Evolutionary conservation across 1,139 yeast genomes (phyloP).

Genomic region (Candida sojae): DNA sequence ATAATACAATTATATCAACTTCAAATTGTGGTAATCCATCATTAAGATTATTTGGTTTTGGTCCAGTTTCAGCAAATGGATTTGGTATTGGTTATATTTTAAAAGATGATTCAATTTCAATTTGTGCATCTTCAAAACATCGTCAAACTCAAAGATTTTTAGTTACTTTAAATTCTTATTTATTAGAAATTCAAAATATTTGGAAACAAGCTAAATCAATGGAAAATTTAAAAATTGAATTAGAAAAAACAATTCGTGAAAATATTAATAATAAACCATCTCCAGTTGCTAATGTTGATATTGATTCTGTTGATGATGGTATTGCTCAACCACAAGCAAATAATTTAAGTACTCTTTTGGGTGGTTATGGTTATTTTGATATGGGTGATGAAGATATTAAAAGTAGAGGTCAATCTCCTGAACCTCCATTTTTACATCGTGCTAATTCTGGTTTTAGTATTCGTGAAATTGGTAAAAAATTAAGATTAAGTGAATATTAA

Average conservation of each 20-base stretch:
- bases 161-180: slow-evolving; percentile 69
- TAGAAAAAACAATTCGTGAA: neutral
- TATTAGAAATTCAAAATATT: slow-evolving; percentile 59
- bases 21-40: slow-evolving; percentile 78
- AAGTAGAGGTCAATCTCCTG: slow-evolving; percentile 72
- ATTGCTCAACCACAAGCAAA: slow-evolving; percentile 17
- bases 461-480: slow-evolving; percentile 70
- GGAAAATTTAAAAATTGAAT: slow-evolving; percentile 6
- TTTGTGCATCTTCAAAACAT: slow-evolving; percentile 88
- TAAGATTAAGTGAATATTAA: slow-evolving; percentile 75
- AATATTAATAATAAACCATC: neutral
- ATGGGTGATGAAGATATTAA: slow-evolving; percentile 71
- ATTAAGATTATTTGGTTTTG: slow-evolving; percentile 84
- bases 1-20: slow-evolving; percentile 50
- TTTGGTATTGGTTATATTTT: slow-evolving; percentile 91
- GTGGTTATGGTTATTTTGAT: slow-evolving; percentile 81
- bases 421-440: slow-evolving; percentile 54
- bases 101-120: slow-evolving; percentile 79
- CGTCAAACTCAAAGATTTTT: slow-evolving; percentile 85
- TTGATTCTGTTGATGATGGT: neutral
- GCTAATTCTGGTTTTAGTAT: slow-evolving; percentile 49
- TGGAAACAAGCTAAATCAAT: slow-evolving; percentile 43
- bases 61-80: slow-evolving; percentile 88
- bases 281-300: slow-evolving; percentile 3
- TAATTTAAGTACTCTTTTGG: slow-evolving; percentile 55